Evolutionary conservation across 2,329 filamentous ascomycete genomes (phyloP).

Genomic region (Chaetomium globosum): DNA sequence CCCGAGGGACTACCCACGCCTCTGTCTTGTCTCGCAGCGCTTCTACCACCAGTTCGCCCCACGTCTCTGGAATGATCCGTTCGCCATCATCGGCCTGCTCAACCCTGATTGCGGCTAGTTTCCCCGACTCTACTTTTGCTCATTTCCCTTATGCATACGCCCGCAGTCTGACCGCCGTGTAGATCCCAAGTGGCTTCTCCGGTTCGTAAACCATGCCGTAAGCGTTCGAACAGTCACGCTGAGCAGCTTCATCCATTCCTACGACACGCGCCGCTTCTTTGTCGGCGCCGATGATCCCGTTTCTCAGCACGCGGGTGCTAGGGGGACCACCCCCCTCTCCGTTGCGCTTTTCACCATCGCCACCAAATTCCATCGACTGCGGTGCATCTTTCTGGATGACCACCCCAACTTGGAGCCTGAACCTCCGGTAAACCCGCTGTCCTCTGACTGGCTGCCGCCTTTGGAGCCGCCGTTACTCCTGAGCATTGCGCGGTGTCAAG

Average conservation of each 20-base stretch:
- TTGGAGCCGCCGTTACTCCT: conserved; percentile 45
- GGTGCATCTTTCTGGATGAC: conserved; percentile 53
- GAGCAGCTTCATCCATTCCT: conserved; percentile 8
- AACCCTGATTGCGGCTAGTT: conserved; percentile 44
- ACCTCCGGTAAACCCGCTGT: conserved; percentile 37
- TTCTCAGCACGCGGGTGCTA: conserved; percentile 41
- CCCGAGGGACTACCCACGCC: conserved; percentile 46
- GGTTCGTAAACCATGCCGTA: conserved; percentile 49
- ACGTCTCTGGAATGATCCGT: conserved; percentile 56
- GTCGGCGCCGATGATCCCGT: conserved; percentile 48
- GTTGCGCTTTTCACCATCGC: neutral
- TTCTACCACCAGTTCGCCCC: conserved; percentile 56
- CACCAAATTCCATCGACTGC: conserved; percentile 47
- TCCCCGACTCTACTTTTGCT: neutral
- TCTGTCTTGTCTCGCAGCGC: conserved; percentile 53
- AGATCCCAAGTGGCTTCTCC: conserved; percentile 56
- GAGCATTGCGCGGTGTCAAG: conserved; percentile 49
- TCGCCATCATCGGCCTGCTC: conserved; percentile 47
- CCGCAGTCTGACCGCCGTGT: conserved; percentile 30
- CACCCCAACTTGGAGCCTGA: conserved; percentile 50
- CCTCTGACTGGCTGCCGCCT: conserved; percentile 1
- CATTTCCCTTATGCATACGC: conserved; percentile 10
- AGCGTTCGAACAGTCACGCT: conserved; percentile 37
- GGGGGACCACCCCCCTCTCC: neutral
- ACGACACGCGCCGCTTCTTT: conserved; percentile 40